Conservation (phyloP, 2,329 filamentous ascomycete species). For the Epichloe amarillans region DNA sequence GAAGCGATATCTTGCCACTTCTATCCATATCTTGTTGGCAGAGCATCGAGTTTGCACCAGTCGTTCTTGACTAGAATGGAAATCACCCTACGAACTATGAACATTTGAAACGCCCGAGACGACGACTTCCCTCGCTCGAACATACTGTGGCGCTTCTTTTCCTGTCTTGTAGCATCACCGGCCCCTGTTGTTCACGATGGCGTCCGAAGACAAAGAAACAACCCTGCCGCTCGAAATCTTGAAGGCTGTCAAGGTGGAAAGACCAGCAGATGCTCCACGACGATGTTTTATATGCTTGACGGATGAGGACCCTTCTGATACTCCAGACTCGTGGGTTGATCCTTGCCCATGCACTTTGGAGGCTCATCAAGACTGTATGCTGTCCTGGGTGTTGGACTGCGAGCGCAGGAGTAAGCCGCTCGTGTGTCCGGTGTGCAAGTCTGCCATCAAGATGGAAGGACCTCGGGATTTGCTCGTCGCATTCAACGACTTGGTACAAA, state of each 20-base stretch:
- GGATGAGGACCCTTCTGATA: constrained; percentile 36
- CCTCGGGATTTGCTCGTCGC: constrained; percentile 62
- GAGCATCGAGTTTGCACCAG: neutral
- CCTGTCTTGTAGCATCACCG: neutral
- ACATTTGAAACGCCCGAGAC: neutral
- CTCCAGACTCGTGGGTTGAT: constrained; percentile 56
- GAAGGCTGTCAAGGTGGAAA: constrained; percentile 8
- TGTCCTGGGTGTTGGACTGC: constrained; percentile 88
- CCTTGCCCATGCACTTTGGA: constrained; percentile 85
- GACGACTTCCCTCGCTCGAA: neutral
- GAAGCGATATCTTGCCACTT: neutral
- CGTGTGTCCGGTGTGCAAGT: constrained; percentile 81
- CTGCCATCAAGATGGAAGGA: constrained; percentile 61
- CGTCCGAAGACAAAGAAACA: constrained; percentile 1
- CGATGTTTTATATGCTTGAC: constrained; percentile 53
- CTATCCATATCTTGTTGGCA: neutral
- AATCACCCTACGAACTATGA: neutral
- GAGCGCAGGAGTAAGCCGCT: constrained; percentile 56
- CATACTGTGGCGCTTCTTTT: neutral
- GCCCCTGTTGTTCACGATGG: neutral
- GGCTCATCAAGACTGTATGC: constrained; percentile 78
- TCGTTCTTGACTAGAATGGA: neutral
- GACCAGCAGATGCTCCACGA: constrained; percentile 17
- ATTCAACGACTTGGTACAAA: constrained; percentile 45
- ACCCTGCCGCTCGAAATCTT: constrained; percentile 8